Base-by-base conservation (phyloP, 768 basidiomycete genomes). In the Coprinopsis strossmayeri region DNA sequence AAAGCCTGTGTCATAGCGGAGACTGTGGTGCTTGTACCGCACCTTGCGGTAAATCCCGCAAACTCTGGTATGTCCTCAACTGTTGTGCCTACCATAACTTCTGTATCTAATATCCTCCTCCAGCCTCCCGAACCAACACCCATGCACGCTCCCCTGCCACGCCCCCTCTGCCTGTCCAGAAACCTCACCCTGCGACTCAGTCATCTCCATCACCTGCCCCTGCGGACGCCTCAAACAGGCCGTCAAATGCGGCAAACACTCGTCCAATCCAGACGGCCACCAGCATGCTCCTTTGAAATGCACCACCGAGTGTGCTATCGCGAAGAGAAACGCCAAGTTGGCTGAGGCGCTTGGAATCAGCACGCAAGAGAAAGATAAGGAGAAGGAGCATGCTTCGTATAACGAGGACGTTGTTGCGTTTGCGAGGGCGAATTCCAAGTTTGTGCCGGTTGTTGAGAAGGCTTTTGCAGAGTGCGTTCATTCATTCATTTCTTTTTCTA, bases 291-390 rank as follows among this genome's bases (percentile, higher is more conserved):
- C 52, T 54, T 68, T 55, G 7, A 86, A 87, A 54, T 99, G 96
- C 59, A 79, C 81, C 13, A 83, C 78, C 38, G 91, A 95, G 37
- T 99, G 96, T 56, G 72, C 70, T 30, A 71, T 91, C 43, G 87
- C 84, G 37, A 88, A 94, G 61, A 78, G 96, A 10, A 97, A 96
- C 56, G 89, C 84, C 0, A 70, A 81, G 28, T 66, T 99, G 5
- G 96, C 96, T 0, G 91, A 93, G 32, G 96, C 96, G 1, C 66
- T 99, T 3, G 93, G 94, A 0, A 95, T 98, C 58, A 83, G 69
- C 32, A 64, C 76, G 13, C 74, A 81, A 37, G 65, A 61, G 5
- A 67, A 71, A 15, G 75, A 70, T 40, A 64, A 65, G 52, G 58
- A 55, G 17, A 49, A 47, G 1, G 58, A 55, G 17, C 49, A 47